A percentile compares a stretch with the other conserved stretches of the same genome.
Evolutionary conservation across 140 eudicot species (phyloP).

Genomic region (Cichorium intybus): DNA sequence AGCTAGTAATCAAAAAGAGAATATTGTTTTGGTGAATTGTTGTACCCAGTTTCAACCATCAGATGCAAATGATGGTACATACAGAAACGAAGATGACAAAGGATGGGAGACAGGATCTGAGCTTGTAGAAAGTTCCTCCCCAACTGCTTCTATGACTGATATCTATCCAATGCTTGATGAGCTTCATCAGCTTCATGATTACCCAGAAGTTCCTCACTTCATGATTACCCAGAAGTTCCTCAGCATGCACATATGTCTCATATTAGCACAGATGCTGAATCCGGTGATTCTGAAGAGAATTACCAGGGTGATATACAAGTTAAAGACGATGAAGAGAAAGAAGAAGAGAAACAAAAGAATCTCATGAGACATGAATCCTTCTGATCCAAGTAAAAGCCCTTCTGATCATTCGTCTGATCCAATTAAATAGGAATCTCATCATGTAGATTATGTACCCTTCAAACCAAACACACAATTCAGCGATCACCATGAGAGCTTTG

Average conservation of each 20-base stretch:
- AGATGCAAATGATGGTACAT: slow-evolving; percentile 18
- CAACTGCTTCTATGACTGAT: slow-evolving; percentile 68
- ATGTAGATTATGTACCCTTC: not conserved
- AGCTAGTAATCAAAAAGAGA: not conserved
- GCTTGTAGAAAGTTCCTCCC: slow-evolving; percentile 63
- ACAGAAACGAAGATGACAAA: slow-evolving; percentile 36
- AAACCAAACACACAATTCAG: not conserved
- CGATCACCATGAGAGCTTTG: slow-evolving; percentile 45
- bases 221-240: too few species aligned
- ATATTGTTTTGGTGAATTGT: slow-evolving; percentile 16
- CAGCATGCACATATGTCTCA: slow-evolving; percentile 30
- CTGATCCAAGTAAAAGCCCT: not conserved
- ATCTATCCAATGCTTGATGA: slow-evolving; percentile 67
- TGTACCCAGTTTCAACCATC: slow-evolving; percentile 27
- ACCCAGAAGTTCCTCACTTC: slow-evolving; percentile 27
- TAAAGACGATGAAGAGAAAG: slow-evolving; percentile 44
- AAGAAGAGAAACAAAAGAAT: slow-evolving; percentile 26
- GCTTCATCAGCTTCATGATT: slow-evolving; percentile 49
- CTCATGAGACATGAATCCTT: not conserved
- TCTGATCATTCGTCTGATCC: not conserved
- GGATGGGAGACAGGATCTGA: slow-evolving; percentile 67
- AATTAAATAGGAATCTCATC: not conserved
- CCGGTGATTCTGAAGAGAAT: slow-evolving; percentile 32
- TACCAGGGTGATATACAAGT: slow-evolving; percentile 26
- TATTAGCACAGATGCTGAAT: slow-evolving; percentile 32